Evolutionary conservation across 768 basidiomycete species (phyloP), one percentile per base, ranked within the genome.

Genomic region (Royoungia palumana): DNA sequence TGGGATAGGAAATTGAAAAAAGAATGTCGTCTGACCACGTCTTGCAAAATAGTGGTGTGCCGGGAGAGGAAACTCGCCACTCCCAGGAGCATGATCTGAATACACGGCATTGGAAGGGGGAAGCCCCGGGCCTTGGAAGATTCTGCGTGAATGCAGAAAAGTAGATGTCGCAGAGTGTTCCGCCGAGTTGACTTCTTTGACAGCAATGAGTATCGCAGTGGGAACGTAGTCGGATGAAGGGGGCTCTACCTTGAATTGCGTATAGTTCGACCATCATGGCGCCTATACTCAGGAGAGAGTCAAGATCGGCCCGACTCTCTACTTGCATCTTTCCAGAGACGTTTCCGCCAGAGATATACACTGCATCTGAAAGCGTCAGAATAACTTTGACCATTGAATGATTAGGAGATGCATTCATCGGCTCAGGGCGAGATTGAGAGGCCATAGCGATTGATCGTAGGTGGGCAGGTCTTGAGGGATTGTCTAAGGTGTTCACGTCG

Each of bases 91-190:
- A 47, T 64, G 35, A 61, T 84, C 75, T 1, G 80, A 74, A 47
- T 84, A 75, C 0, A 93, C 88, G 2, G 90, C 86, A 62, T 92
- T 92, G 11, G 89, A 91, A 8, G 88, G 87, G 0, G 89, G 90
- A 7, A 91, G 71, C 16, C 82, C 83, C 3, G 85, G 86, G 3
- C 89, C 89, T 67, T 92, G 89, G 61, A 90, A 93, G 6, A 88
- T 62, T 27, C 86, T 76, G 24, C 80, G 75, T 47, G 74, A 78
- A 54, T 87, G 85, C 25, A 90, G 64, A 58, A 91, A 92, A 0
- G 82, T 85, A 22, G 83, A 85, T 0, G 83, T 87, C 3, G 89
- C 90, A 20, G 88, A 83, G 65, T 89, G 85, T 63, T 89, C 85
- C 55, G 86, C 73, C 25, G 87, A 88, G 6, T 79, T 80, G 11